Conservation (phyloP, 2,329 filamentous ascomycete genomes). For the Ophiostoma novo-ulmi region DNA sequence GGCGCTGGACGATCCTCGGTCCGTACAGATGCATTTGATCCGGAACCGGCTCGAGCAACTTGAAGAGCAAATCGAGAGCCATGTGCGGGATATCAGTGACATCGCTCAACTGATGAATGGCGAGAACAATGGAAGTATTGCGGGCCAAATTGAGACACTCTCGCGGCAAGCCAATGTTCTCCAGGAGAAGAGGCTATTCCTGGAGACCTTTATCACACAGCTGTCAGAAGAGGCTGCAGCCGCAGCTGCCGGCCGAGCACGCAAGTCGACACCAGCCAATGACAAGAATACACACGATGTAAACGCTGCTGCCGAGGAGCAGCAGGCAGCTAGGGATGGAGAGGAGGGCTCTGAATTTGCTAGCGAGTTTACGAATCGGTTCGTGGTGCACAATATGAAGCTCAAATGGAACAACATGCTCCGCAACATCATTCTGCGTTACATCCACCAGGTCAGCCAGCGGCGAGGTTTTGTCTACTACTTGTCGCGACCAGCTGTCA, state of each 20-base stretch:
- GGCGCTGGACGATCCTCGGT: constrained; percentile 81
- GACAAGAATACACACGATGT: constrained; percentile 5
- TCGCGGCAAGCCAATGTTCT: constrained; percentile 52
- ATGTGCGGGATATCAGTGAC: constrained; percentile 67
- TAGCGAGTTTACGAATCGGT: constrained; percentile 95
- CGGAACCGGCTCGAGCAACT: constrained; percentile 74
- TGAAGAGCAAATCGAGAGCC: constrained; percentile 69
- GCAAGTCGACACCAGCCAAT: neutral
- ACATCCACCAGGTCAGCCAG: constrained; percentile 96
- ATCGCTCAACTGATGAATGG: constrained; percentile 61
- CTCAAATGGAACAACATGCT: constrained; percentile 97
- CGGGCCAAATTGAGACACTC: constrained; percentile 57
- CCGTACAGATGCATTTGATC: constrained; percentile 82
- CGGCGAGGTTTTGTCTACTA: constrained; percentile 96
- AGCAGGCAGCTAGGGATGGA: constrained; percentile 34
- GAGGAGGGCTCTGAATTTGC: constrained; percentile 69
- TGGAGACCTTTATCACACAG: constrained; percentile 54
- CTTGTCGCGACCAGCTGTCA: constrained; percentile 88
- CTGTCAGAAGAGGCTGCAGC: constrained; percentile 39
- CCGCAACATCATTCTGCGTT: constrained; percentile 91
- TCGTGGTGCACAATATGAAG: constrained; percentile 96
- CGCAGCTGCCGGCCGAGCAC: constrained; percentile 22
- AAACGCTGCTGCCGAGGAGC: neutral
- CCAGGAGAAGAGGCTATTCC: constrained; percentile 52
- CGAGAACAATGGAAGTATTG: constrained; percentile 42